Evolutionary conservation across 208 protist genomes (phyloP), one percentile per base, ranked within the genome.

Genomic region (Lotmaria passim): DNA sequence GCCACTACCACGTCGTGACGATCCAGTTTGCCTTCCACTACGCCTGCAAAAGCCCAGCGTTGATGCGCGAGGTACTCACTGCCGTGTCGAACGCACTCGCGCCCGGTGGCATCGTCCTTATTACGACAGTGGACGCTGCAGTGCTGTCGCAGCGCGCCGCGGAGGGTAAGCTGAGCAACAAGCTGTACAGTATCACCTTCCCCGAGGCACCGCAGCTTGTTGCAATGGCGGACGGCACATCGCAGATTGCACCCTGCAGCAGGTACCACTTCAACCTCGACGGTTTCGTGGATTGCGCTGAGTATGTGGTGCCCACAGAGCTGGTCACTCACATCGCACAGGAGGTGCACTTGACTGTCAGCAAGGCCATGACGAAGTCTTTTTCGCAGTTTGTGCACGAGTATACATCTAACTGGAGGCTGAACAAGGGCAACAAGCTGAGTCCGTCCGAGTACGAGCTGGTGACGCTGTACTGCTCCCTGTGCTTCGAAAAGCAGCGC

Each of bases 21-120:
- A 89, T 94, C 50, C 91, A 96, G 71, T 96, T 96, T 66, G 88
- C 91, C 0, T 81, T 96, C 44, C 91, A 96, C 77, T 96, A 96
- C 73, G 91, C 89, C n/a, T 96, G 88, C 62, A 51, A 71, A 15
- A 78, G 73, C 12, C 44, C 69, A 14, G 77, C 85, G 31, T 59
- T 66, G 28, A 82, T 96, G 17, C 66, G 77, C n/a, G 66, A 69
- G 24, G 36, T 94, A 5, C 48, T 96, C 11, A 30, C 48, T 3
- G 68, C 75, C 11, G 70, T 94, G 12, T 62, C 87, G 11, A 43
- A 47, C 21, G 73, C 85, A 14, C 64, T 96, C 36, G 47, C 48
- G n/a, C 66, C 73, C 5, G 81, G 80, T 39, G 91, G 91, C 57
- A 56, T 89, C 11, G 81, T 94, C 28, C 85, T 96, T 41, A 83